Evolutionary conservation across 805 yeast species (phyloP).

Genomic region (Torulaspora indica): DNA sequence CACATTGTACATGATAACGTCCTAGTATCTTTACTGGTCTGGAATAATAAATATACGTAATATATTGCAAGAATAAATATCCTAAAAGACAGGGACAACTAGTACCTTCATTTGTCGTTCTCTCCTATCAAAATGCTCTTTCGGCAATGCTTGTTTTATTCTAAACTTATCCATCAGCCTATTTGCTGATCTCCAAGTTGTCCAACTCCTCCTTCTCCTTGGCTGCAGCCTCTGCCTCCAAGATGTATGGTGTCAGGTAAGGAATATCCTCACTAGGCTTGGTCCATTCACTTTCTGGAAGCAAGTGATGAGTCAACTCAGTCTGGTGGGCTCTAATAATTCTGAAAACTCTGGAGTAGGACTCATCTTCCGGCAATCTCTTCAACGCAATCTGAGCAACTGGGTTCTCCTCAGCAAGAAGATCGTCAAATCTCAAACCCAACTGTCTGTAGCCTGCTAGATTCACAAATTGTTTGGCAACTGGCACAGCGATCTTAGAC

Average conservation of each 20-base stretch:
- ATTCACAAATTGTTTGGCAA: slow-evolving; percentile 66
- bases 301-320: slow-evolving; percentile 73
- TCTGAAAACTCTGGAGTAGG: slow-evolving; percentile 90
- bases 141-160: not conserved
- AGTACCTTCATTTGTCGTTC: not conserved
- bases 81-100: not conserved
- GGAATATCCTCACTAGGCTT: slow-evolving; percentile 76
- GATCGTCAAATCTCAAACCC: slow-evolving; percentile 88
- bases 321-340: slow-evolving; percentile 88
- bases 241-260: slow-evolving; percentile 80
- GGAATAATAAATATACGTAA: slow-evolving; percentile 5
- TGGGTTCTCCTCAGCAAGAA: slow-evolving; percentile 83
- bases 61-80: slow-evolving; percentile 5
- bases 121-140: not conserved
- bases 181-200: slow-evolving; percentile 49
- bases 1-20: not conserved
- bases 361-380: slow-evolving; percentile 79
- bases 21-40: not conserved
- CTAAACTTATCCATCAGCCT: slow-evolving; percentile 3
- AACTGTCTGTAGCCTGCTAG: slow-evolving; percentile 90
- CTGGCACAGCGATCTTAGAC: slow-evolving; percentile 71
- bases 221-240: slow-evolving; percentile 92
- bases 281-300: slow-evolving; percentile 75
- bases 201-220: slow-evolving; percentile 85
- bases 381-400: slow-evolving; percentile 78